Evolutionary conservation across 140 eudicot species (phyloP).

Genomic region (Ambrosia hybrid): DNA sequence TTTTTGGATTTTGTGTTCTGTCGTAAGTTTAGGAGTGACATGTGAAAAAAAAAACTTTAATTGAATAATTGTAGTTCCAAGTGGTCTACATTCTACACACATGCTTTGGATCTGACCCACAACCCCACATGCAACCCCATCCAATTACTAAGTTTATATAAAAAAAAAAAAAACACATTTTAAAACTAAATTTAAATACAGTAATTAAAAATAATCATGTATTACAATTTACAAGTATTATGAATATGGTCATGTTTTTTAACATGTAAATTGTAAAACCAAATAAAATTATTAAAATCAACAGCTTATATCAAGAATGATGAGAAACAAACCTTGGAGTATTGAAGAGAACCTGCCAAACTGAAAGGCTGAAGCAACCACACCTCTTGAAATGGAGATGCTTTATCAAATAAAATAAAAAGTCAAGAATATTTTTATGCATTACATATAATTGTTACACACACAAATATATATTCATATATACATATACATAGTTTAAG

Average conservation of each 20-base stretch:
- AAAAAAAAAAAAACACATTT: neutral
- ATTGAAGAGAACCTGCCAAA: conserved; percentile 28
- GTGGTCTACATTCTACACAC: conserved; percentile 16
- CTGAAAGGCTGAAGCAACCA: conserved; percentile 19
- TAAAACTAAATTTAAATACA: neutral
- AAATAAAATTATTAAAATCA: neutral
- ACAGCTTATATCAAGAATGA: neutral
- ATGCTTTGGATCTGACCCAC: conserved; percentile 20
- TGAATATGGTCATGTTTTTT: neutral
- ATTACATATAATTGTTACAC: neutral
- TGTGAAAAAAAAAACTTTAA: conserved; percentile 7
- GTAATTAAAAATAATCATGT: neutral
- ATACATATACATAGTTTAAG: neutral
- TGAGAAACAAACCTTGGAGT: conserved; percentile 31
- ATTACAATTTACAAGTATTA: too few relatives aligned
- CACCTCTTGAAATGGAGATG: conserved; percentile 39
- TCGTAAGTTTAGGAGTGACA: neutral
- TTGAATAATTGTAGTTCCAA: conserved; percentile 18
- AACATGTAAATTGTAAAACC: neutral
- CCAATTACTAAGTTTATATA: neutral
- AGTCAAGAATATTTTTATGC: neutral
- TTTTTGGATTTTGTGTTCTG: neutral
- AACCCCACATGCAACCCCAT: conserved; percentile 16
- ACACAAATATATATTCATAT: neutral
- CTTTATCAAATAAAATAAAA: conserved; percentile 20